These are phyloP conservation scores for Lanmaoa pseudosensibilis DNA, from an alignment of 768 basidiomycete species.

Conservation along the genomic window DNA sequence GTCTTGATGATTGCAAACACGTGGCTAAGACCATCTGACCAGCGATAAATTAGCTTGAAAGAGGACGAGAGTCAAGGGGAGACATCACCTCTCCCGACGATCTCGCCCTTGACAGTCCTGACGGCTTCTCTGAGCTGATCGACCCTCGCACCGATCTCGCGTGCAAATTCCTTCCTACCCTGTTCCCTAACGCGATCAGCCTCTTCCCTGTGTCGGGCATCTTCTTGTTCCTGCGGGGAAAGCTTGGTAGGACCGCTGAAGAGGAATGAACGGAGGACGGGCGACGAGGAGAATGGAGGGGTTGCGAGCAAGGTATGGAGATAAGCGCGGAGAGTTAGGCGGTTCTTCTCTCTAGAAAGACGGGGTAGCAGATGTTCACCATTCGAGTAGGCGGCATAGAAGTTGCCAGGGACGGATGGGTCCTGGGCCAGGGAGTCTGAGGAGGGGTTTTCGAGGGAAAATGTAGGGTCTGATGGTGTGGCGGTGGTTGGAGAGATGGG, in stretches of 20 bases:
- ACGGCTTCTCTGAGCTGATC: slow-evolving; percentile 83
- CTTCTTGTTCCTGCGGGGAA: slow-evolving; percentile 71
- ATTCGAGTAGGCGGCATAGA: neutral
- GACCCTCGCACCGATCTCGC: slow-evolving; percentile 83
- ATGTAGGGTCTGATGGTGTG: slow-evolving; percentile 2
- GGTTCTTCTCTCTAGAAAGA: slow-evolving; percentile 89
- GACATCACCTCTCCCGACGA: slow-evolving; percentile 75
- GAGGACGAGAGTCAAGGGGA: neutral
- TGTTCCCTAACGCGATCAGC: slow-evolving; percentile 87
- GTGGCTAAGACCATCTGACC: slow-evolving; percentile 79
- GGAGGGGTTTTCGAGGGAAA: slow-evolving; percentile 1
- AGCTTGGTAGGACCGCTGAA: slow-evolving; percentile 72
- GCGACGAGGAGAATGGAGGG: slow-evolving; percentile 75
- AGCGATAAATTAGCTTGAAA: slow-evolving; percentile 4
- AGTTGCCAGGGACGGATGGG: slow-evolving; percentile 57
- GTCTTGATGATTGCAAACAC: slow-evolving; percentile 88
- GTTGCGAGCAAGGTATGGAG: slow-evolving; percentile 77
- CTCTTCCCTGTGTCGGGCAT: slow-evolving; percentile 78
- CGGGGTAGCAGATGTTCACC: slow-evolving; percentile 29
- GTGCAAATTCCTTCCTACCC: slow-evolving; percentile 79
- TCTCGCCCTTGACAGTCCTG: slow-evolving; percentile 86
- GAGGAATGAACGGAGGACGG: slow-evolving; percentile 84
- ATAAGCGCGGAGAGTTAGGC: slow-evolving; percentile 91
- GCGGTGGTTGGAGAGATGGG: slow-evolving; percentile 27
- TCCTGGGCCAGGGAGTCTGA: slow-evolving; percentile 58